These are phyloP conservation scores for Talaromyces sp. DNA, from an alignment of 2,329 filamentous ascomycete species.

Conservation along the genomic window DNA sequence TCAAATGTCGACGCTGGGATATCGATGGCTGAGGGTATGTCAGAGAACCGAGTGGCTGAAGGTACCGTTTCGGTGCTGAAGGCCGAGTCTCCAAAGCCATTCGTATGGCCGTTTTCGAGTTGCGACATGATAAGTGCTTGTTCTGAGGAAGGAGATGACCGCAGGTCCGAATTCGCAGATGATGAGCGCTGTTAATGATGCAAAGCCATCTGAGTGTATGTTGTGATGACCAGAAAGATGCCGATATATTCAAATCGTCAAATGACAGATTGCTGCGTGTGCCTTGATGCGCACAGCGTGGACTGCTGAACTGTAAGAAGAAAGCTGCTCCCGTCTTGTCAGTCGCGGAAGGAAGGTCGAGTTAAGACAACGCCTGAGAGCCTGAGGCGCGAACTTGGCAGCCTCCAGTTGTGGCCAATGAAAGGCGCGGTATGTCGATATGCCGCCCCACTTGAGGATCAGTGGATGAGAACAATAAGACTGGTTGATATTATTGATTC, in stretches of 20 bases:
- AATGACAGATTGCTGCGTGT: not conserved
- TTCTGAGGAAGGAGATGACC: not conserved
- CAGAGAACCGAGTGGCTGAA: conserved; percentile 52
- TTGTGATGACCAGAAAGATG: not conserved
- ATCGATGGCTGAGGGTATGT: conserved; percentile 61
- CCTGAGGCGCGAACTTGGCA: conserved; percentile 11
- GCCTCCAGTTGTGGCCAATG: not conserved
- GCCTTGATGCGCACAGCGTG: conserved; percentile 6
- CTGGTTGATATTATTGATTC: not conserved
- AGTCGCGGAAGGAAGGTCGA: not conserved
- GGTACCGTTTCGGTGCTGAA: conserved; percentile 30
- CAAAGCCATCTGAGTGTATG: conserved; percentile 6
- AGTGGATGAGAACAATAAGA: not conserved
- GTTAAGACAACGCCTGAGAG: not conserved
- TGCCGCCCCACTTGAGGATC: not conserved
- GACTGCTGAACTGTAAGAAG: conserved; percentile 2
- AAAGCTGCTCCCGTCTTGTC: not conserved
- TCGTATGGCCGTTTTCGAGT: conserved; percentile 49
- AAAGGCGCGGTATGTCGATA: not conserved
- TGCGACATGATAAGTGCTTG: conserved; percentile 46
- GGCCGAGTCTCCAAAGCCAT: conserved; percentile 50
- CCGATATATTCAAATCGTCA: not conserved
- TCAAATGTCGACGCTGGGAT: conserved; percentile 61
- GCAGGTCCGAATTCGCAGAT: conserved; percentile 14
- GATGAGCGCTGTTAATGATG: conserved; percentile 1